phyloP scores from a whole-genome alignment of 2,329 filamentous ascomycete species.

The Chaetoscypha palmicola region DNA sequence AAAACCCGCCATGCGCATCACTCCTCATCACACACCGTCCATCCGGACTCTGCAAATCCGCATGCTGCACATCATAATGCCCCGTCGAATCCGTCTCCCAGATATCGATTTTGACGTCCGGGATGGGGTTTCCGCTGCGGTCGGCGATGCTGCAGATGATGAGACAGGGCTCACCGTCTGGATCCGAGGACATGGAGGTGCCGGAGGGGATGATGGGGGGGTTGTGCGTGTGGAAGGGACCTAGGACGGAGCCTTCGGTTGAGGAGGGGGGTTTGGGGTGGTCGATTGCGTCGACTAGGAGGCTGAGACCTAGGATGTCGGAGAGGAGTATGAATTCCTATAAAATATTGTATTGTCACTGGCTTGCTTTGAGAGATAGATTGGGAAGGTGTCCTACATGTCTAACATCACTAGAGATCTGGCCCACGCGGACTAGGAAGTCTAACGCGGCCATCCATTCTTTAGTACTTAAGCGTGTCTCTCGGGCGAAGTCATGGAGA shows the following conservation, averaged over 20 bases:
- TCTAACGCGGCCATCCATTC: constrained; percentile 72
- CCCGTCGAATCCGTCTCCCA: constrained; percentile 82
- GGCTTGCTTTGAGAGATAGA: background rate
- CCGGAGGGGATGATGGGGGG: constrained; percentile 53
- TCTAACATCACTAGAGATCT: constrained; percentile 67
- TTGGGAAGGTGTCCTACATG: constrained; percentile 43
- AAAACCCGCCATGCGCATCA: constrained; percentile 68
- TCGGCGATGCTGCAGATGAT: constrained; percentile 68
- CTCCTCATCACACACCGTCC: constrained; percentile 64
- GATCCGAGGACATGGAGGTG: constrained; percentile 58
- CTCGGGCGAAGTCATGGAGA: constrained; percentile 74
- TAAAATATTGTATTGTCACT: background rate
- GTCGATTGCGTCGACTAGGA: constrained; percentile 76
- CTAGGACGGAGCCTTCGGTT: constrained; percentile 75
- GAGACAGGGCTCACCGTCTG: constrained; percentile 61
- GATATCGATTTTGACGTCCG: constrained; percentile 66
- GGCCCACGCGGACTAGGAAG: constrained; percentile 65
- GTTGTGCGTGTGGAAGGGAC: constrained; percentile 79
- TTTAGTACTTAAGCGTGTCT: constrained; percentile 65
- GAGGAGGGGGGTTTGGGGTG: constrained; percentile 65
- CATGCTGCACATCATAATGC: constrained; percentile 75
- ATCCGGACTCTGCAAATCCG: constrained; percentile 55
- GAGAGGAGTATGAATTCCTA: constrained; percentile 77
- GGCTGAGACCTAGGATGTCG: constrained; percentile 70
- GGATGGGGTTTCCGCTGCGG: constrained; percentile 53